A percentile compares a stretch with the other conserved stretches of the same genome.
Conservation (phyloP, 23 red algal species). For the Chondrus crispus region DNA sequence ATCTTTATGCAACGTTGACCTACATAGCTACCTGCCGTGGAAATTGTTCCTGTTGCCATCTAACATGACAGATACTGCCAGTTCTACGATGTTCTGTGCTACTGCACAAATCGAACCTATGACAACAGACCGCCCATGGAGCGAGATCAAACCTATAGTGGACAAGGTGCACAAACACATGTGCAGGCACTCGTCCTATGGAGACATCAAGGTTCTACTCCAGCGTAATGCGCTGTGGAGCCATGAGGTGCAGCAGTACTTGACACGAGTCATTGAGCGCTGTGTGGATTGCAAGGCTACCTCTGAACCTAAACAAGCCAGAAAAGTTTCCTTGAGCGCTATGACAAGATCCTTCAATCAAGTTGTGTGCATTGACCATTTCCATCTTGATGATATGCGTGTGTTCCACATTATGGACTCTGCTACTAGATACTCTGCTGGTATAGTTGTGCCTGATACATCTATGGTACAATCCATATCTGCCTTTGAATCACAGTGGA, state of each 20-base stretch:
- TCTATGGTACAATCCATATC: background rate
- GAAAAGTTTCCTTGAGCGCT: background rate
- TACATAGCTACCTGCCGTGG: too few species aligned
- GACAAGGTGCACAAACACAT: too few species aligned
- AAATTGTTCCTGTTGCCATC: too few species aligned
- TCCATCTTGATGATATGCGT: background rate
- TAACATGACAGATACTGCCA: too few species aligned
- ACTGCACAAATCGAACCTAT: too few species aligned
- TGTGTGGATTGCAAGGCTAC: background rate
- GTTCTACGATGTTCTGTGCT: too few species aligned
- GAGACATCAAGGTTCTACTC: background rate
- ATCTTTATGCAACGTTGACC: too few species aligned
- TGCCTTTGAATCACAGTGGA: background rate
- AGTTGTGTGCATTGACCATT: background rate
- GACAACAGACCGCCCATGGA: too few species aligned
- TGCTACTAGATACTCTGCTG: background rate
- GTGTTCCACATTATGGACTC: slow-evolving; percentile 2
- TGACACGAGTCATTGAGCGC: background rate
- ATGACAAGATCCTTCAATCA: background rate
- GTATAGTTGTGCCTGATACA: background rate
- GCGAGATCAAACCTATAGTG: too few species aligned
- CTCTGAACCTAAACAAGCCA: background rate
- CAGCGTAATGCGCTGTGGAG: background rate
- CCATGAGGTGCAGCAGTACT: background rate
- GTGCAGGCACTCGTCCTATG: too few species aligned